These are phyloP conservation scores for Fusarium proliferatum DNA, from an alignment of 2,329 filamentous ascomycete genomes.

Conservation along the genomic window DNA sequence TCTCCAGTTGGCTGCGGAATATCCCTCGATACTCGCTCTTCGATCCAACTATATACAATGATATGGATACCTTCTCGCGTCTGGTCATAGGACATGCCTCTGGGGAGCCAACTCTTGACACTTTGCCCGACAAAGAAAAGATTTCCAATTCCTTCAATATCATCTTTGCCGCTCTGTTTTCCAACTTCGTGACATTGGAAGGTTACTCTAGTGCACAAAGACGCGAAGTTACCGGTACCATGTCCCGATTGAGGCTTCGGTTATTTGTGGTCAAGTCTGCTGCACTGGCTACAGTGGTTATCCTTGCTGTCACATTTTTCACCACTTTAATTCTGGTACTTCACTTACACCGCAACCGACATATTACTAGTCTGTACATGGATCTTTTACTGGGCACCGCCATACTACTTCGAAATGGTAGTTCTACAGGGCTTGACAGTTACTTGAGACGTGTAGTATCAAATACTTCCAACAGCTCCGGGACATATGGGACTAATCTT, in stretches of 20 bases:
- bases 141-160: background rate
- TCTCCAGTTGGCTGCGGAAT: background rate
- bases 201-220: background rate
- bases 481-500: accelerated
- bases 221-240: background rate
- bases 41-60: background rate
- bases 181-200: background rate
- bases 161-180: background rate
- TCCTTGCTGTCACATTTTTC: background rate
- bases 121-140: background rate
- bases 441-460: background rate
- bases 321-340: background rate
- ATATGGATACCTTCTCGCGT: background rate
- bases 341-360: background rate
- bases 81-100: background rate
- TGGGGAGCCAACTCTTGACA: background rate
- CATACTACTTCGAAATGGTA: background rate
- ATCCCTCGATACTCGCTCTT: background rate
- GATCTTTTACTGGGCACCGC: background rate
- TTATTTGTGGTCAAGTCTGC: background rate
- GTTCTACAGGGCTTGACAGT: background rate
- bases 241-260: background rate
- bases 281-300: background rate
- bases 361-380: background rate
- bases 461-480: accelerated